Evolutionary conservation across 2,329 filamentous ascomycete species (phyloP), one percentile per base, ranked within the genome.

Genomic region (Colletotrichum orchidophilum): DNA sequence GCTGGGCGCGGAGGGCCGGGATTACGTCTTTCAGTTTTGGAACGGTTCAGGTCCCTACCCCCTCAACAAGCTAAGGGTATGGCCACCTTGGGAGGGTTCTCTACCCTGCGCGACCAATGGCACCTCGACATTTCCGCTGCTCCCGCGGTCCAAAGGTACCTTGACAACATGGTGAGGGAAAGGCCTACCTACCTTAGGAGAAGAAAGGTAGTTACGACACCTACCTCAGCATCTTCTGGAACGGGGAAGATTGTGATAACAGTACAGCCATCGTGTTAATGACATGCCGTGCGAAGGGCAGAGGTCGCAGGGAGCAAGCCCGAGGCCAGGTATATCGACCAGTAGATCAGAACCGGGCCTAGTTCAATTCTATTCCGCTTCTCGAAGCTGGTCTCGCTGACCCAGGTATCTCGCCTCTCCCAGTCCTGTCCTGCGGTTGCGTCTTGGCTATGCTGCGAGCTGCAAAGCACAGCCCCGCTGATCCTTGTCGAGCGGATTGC

Each of bases 391-490:
- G 31, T 52, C 31, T 52, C 35, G 9, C 39, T 42, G 39, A 26
- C 7, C 26, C 9, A 13, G 15, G 3, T 13, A 24, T 49, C 39
- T 39, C 6, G 12, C 39, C 39, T 27, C 31, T 65, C 7, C 61
- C 42, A 52, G 39, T 33, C 35, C 66, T 68, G 59, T 50, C 42
- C 58, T 35, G 27, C 46, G 12, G 58, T 42, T 50, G 27, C 46
- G 18, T 60, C 21, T 66, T 70, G 66, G 66, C 66, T 42, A 39
- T 24, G 55, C 58, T 60, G 54, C 62, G 50, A 50, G 42, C 42
- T 63, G 61, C 35, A 42, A 46, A 50, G 57, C 68, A 68, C 42
- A 67, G 68, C 63, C 68, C 33, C 57, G 64, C 63, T 70, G 57
- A 58, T 49, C 35, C 63, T 57, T 29, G 54, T 13, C 54, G 11